Conservation (phyloP, 768 basidiomycete species). For the Cystobasidium tubakii region DNA sequence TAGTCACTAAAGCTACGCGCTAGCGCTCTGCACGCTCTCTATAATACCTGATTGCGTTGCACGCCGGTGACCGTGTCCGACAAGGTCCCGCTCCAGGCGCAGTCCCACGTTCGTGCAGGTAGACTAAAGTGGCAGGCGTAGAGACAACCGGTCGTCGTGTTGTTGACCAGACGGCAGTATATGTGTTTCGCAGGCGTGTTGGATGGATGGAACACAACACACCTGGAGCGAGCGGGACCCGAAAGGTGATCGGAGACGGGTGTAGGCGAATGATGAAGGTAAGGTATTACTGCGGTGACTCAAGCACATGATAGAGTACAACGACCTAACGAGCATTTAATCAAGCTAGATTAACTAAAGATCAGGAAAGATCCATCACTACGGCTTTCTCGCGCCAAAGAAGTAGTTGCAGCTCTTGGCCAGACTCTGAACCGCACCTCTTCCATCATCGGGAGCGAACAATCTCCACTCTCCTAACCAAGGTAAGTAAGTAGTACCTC, state of each 20-base stretch:
- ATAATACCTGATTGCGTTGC: background rate
- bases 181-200: no score
- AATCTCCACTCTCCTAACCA: slow-evolving; percentile 35
- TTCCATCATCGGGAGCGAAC: slow-evolving; percentile 1
- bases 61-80: background rate
- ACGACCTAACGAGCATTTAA: background rate
- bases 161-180: no score
- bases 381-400: slow-evolving; percentile 36
- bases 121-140: background rate
- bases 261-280: background rate
- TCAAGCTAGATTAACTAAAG: background rate
- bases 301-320: slow-evolving; percentile 20
- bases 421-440: background rate
- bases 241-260: background rate
- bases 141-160: no score
- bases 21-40: background rate
- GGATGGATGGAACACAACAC: background rate
- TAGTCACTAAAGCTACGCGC: background rate
- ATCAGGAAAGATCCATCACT: background rate
- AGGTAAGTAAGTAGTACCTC: slow-evolving; percentile 37
- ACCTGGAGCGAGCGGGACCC: no score
- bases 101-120: background rate
- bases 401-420: slow-evolving; percentile 35
- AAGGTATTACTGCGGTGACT: slow-evolving; percentile 37
- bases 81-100: background rate